Evolutionary conservation across 2,329 filamentous ascomycete species (phyloP), one percentile per base, ranked within the genome.

Genomic region (Plenodomus lindquistii): DNA sequence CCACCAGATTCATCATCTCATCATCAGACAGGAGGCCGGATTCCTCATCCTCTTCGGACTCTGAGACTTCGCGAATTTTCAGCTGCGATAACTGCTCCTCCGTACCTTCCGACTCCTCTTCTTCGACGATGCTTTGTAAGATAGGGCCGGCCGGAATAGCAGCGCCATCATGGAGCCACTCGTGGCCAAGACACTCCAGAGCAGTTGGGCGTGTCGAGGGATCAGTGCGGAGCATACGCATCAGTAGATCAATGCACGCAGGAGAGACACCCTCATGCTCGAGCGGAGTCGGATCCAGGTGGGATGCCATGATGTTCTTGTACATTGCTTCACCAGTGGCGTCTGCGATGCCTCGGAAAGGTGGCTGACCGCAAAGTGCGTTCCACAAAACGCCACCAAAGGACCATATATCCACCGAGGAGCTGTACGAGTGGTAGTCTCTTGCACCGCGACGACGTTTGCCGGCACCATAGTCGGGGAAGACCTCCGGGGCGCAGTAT

Each of bases 401-500:
- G 0, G 94, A 97, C 93, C 94, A 99, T 54, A 97, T 89, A 67
- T 99, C 94, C 24, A 97, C 89, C 1, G 91, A 90, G 53, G 96
- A 90, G 65, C 86, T 90, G 70, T 99, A 99, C 18, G 90, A 85
- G 63, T 73, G 77, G 74, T 65, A 80, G 15, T 66, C 64, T 29
- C 66, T 67, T 35, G 77, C 75, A 31, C 77, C 66, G 34, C 86
- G 83, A 18, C 85, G 81, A 61, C 84, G 81, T 59, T 85, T 87
- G 48, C 83, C 85, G 40, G 83, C 78, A 58, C 84, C 78, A 60
- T 88, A 86, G 62, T 95, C 88, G 41, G 88, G 91, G 65, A 97
- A 99, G 2, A 99, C 93, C 66, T 99, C 94, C 0, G 94, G 94
- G 0, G 94, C 94, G 70, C 94, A 97, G 73, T 97, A 99, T 3